phyloP scores from a whole-genome alignment of 306 rosid genomes.

The Pterocarpus macrocarpus region DNA sequence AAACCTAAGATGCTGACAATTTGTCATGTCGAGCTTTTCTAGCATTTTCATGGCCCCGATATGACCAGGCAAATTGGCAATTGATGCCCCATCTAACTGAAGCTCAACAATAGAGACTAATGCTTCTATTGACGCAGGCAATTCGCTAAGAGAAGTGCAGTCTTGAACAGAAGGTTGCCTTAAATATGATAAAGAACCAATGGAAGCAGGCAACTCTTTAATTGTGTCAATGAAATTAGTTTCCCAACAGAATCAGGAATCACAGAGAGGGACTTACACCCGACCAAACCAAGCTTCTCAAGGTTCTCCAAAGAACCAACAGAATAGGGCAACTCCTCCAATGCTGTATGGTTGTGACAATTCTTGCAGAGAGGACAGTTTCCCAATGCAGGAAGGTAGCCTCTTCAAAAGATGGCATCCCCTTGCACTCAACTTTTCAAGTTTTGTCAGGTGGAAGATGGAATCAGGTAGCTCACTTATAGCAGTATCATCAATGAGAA shows the following conservation, averaged over 20 bases:
- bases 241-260: conserved; percentile 55
- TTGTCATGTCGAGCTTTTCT: conserved; percentile 50
- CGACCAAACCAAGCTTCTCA: conserved; percentile 51
- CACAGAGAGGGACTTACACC: conserved; percentile 56
- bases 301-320: conserved; percentile 64
- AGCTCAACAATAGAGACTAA: conserved; percentile 53
- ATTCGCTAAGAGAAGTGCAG: conserved; percentile 28
- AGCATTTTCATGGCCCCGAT: conserved; percentile 60
- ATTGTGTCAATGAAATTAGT: conserved; percentile 42
- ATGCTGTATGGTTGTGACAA: conserved; percentile 51
- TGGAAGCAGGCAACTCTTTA: conserved; percentile 55
- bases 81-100: conserved; percentile 47
- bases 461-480: conserved; percentile 58
- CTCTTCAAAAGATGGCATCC: conserved; percentile 45
- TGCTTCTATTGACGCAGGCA: conserved; percentile 54
- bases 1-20: conserved; percentile 47
- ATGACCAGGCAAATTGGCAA: conserved; percentile 55
- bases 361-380: conserved; percentile 55
- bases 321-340: conserved; percentile 62
- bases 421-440: conserved; percentile 53
- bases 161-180: conserved; percentile 43
- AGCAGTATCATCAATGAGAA: conserved; percentile 58
- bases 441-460: conserved; percentile 56
- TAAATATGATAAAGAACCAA: conserved; percentile 61
- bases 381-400: conserved; percentile 61